A percentile compares a stretch with the other conserved stretches of the same genome.
Evolutionary conservation across 2,329 filamentous ascomycete species (phyloP).

Genomic region (Hortaea sp.): DNA sequence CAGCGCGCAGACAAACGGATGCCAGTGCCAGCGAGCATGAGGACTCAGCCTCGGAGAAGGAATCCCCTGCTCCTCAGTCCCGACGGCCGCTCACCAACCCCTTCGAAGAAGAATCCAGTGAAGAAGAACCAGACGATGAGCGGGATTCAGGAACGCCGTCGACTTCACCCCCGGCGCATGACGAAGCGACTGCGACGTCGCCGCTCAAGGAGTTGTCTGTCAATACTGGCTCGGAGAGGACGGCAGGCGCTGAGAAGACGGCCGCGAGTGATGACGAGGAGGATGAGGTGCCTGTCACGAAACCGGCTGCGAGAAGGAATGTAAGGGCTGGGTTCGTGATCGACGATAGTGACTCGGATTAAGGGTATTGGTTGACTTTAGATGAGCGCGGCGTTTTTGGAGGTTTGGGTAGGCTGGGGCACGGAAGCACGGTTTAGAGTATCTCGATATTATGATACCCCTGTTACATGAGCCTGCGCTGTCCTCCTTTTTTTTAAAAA

Average conservation of each 20-base stretch:
- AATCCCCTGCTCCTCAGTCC: neutral
- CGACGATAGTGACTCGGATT: conserved; percentile 26
- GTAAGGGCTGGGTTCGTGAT: conserved; percentile 34
- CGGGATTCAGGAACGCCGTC: conserved; percentile 11
- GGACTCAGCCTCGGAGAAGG: neutral
- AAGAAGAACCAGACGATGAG: neutral
- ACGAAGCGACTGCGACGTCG: neutral
- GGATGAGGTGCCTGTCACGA: conserved; percentile 25
- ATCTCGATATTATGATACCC: no score
- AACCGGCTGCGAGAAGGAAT: conserved; percentile 24
- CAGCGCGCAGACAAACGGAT: neutral
- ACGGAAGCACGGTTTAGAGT: no score
- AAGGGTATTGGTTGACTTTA: neutral
- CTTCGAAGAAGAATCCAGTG: neutral
- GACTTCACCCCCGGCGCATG: conserved; percentile 7
- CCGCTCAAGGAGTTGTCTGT: conserved; percentile 13
- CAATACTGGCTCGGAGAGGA: conserved; percentile 19
- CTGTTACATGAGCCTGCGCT: no score
- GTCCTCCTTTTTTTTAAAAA: no score
- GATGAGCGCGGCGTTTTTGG: no score
- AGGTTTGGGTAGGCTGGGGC: no score
- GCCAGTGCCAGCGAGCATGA: neutral
- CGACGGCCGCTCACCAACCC: neutral
- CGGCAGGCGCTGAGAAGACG: neutral
- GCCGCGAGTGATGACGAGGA: conserved; percentile 31